phyloP scores from a whole-genome alignment of 805 yeast genomes.

The Candida stauntonica region DNA sequence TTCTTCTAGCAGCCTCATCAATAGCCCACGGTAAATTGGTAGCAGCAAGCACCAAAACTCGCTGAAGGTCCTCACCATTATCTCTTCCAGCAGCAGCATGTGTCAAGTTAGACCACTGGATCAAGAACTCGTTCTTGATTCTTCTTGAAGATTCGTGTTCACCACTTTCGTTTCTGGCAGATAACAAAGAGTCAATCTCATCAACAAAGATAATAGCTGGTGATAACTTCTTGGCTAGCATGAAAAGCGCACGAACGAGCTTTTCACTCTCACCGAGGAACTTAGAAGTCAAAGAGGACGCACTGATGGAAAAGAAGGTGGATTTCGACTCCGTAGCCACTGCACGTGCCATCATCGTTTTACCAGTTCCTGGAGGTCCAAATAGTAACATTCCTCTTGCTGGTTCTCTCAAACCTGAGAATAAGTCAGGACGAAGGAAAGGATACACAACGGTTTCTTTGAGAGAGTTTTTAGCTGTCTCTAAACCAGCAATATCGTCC shows the following conservation, averaged over 20 bases:
- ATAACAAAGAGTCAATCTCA: slow-evolving; percentile 87
- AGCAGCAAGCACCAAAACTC: slow-evolving; percentile 91
- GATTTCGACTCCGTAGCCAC: slow-evolving; percentile 96
- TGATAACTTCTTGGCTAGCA: slow-evolving; percentile 78
- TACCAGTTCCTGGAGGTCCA: slow-evolving; percentile 99
- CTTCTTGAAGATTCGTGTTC: slow-evolving; percentile 89
- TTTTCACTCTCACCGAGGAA: slow-evolving; percentile 87
- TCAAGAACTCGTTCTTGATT: slow-evolving; percentile 88
- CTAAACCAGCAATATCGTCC: slow-evolving; percentile 95
- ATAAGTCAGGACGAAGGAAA: slow-evolving; percentile 87
- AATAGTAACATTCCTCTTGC: slow-evolving; percentile 93
- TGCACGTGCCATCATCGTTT: slow-evolving; percentile 95
- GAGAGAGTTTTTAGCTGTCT: slow-evolving; percentile 77
- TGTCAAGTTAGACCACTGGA: slow-evolving; percentile 92
- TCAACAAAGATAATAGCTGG: slow-evolving; percentile 95
- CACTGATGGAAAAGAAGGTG: slow-evolving; percentile 88
- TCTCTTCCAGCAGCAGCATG: slow-evolving; percentile 74
- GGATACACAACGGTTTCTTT: slow-evolving; percentile 98
- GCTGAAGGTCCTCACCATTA: slow-evolving; percentile 26
- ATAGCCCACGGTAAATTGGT: slow-evolving; percentile 96
- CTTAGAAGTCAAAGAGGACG: slow-evolving; percentile 83
- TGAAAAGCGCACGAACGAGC: slow-evolving; percentile 82
- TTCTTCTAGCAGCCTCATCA: slow-evolving; percentile 94
- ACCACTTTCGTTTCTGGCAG: slow-evolving; percentile 65
- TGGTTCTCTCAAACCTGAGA: slow-evolving; percentile 89